These are phyloP conservation scores for Pestalotiopsis sp. DNA, from an alignment of 2,329 filamentous ascomycete genomes.

Conservation along the genomic window DNA sequence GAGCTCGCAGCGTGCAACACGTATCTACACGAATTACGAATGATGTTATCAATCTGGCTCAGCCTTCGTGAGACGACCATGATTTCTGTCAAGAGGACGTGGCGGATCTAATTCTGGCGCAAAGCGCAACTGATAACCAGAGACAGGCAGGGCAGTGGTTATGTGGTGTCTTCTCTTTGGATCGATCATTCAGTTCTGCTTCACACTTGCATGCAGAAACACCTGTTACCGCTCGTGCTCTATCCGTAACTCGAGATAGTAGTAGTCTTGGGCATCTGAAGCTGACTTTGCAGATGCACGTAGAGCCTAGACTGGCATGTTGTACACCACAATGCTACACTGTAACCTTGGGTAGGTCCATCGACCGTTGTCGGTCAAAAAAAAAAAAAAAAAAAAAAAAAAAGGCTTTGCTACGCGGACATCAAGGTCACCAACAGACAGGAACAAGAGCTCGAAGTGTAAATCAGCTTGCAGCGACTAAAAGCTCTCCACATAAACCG, in stretches of 20 bases:
- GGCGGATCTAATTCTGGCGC: background rate
- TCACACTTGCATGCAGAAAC: background rate
- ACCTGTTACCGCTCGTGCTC: too few relatives aligned
- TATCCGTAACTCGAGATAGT: background rate
- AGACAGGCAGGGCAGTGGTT: background rate
- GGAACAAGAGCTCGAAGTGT: background rate
- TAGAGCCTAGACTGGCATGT: background rate
- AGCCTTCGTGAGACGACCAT: background rate
- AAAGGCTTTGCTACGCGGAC: background rate
- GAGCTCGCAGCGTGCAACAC: background rate
- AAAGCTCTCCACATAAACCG: conserved; percentile 2
- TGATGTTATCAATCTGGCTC: background rate
- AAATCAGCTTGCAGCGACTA: background rate
- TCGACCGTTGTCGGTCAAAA: background rate
- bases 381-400: background rate
- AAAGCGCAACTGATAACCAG: background rate
- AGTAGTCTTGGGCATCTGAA: background rate
- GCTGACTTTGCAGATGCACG: background rate
- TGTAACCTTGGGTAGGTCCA: background rate
- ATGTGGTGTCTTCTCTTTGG: background rate
- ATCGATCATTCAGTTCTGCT: background rate
- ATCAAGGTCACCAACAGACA: background rate
- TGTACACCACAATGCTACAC: too few relatives aligned
- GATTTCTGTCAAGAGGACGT: background rate
- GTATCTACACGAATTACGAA: background rate